phyloP scores from a whole-genome alignment of 805 yeast species.

The Cyberlindnera suaveolens region DNA sequence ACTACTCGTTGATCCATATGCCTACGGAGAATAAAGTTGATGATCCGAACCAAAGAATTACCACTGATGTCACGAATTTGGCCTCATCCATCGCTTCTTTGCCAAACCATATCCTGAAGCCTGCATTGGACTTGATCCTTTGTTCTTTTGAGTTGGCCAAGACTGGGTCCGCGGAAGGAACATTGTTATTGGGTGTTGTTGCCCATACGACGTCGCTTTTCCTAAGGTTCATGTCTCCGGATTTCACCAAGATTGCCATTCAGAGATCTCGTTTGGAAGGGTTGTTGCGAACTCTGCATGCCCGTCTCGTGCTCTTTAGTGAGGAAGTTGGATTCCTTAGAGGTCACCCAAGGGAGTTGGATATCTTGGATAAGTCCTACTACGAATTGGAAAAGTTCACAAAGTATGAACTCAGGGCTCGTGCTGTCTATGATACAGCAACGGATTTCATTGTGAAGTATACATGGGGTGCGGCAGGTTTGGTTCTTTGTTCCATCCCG shows the following conservation, averaged over 20 bases:
- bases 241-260: constrained; percentile 75
- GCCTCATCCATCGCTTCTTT: constrained; percentile 64
- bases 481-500: constrained; percentile 82
- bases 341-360: constrained; percentile 77
- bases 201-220: constrained; percentile 76
- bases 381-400: constrained; percentile 76
- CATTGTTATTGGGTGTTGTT: constrained; percentile 67
- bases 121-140: constrained; percentile 68
- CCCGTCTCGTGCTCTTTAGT: constrained; percentile 67
- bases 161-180: constrained; percentile 58
- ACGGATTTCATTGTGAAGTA: constrained; percentile 87
- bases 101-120: constrained; percentile 80
- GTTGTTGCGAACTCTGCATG: constrained; percentile 73
- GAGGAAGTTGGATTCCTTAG: constrained; percentile 85
- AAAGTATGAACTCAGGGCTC: constrained; percentile 66
- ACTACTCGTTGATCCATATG: constrained; percentile 65
- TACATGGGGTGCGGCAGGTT: constrained; percentile 94
- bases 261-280: constrained; percentile 79
- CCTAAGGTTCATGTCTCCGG: constrained; percentile 76
- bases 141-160: constrained; percentile 69
- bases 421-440: constrained; percentile 75
- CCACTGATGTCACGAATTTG: constrained; percentile 73
- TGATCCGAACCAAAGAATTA: constrained; percentile 80
- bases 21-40: constrained; percentile 39
- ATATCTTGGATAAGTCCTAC: constrained; percentile 70